Evolutionary conservation across 2,329 filamentous ascomycete species (phyloP).

Genomic region (Aspergillus sp.): DNA sequence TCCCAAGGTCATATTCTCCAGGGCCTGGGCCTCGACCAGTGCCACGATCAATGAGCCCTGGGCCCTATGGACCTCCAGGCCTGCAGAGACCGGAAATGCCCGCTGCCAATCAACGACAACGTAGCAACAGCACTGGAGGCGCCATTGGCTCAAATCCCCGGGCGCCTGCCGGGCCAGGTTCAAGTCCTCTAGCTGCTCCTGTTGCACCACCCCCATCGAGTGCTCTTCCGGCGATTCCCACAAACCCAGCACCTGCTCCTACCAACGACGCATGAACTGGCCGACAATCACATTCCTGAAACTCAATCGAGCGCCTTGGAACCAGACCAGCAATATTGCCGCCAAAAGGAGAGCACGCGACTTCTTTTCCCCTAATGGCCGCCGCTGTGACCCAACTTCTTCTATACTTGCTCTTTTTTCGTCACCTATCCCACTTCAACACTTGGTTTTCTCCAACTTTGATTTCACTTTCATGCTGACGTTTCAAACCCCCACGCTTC

Average conservation of each 20-base stretch:
- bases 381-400: neutral
- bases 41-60: conserved; percentile 46
- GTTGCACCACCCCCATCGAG: conserved; percentile 41
- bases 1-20: conserved; percentile 42
- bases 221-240: conserved; percentile 49
- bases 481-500: neutral
- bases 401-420: neutral
- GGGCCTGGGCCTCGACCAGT: conserved; percentile 31
- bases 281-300: conserved; percentile 6
- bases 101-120: conserved; percentile 38
- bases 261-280: conserved; percentile 21
- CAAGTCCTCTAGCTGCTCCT: conserved; percentile 35
- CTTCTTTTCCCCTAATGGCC: neutral
- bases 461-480: neutral
- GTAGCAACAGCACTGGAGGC: conserved; percentile 51
- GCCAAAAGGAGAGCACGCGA: neutral
- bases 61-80: conserved; percentile 48
- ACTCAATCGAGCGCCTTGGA: neutral
- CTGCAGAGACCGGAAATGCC: conserved; percentile 47
- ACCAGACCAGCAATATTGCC: neutral
- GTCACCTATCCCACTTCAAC: neutral
- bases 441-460: neutral
- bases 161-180: conserved; percentile 21
- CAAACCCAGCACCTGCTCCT: conserved; percentile 37
- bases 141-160: conserved; percentile 31